phyloP scores from a whole-genome alignment of 1,284 basidiomycete genomes.

The Sanghuangporus weigelae region DNA sequence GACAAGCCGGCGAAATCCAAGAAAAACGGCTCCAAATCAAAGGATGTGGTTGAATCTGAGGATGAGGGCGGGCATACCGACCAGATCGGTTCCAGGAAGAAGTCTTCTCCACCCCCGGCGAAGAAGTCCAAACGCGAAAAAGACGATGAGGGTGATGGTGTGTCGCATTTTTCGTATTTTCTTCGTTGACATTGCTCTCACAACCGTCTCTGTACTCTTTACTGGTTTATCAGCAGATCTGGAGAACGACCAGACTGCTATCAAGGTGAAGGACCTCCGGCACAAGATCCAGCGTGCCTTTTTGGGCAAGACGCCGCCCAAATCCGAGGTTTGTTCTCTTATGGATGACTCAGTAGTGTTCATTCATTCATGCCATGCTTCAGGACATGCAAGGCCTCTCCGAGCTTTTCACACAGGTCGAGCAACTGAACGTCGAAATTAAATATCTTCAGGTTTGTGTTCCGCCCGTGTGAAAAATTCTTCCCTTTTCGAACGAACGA shows the following conservation, averaged over 20 bases:
- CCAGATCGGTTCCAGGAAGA: conserved; percentile 49
- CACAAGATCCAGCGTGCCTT: conserved; percentile 90
- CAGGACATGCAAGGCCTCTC: conserved; percentile 81
- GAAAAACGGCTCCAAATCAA: conserved; percentile 60
- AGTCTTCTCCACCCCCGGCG: conserved; percentile 51
- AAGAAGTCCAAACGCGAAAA: conserved; percentile 65
- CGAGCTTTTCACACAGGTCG: conserved; percentile 76
- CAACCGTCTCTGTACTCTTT: conserved; percentile 1
- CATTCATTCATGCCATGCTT: conserved; percentile 14
- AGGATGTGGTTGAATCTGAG: conserved; percentile 67
- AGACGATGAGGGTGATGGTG: conserved; percentile 51
- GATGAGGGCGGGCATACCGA: conserved; percentile 51
- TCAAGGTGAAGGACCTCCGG: conserved; percentile 81
- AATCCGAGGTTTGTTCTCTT: conserved; percentile 37
- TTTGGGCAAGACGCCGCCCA: conserved; percentile 54
- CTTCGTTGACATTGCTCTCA: conserved; percentile 8
- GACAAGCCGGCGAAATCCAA: conserved; percentile 41
- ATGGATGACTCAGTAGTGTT: conserved; percentile 5
- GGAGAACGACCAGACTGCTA: conserved; percentile 63
- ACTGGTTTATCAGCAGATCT: conserved; percentile 34
- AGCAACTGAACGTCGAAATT: conserved; percentile 83
- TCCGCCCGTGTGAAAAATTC: background rate
- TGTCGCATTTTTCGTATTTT: conserved; percentile 11
- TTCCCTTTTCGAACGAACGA: background rate
- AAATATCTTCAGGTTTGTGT: conserved; percentile 70